Evolutionary conservation across 768 basidiomycete species (phyloP), one percentile per base, ranked within the genome.

Genomic region (Termitomyces sp.): DNA sequence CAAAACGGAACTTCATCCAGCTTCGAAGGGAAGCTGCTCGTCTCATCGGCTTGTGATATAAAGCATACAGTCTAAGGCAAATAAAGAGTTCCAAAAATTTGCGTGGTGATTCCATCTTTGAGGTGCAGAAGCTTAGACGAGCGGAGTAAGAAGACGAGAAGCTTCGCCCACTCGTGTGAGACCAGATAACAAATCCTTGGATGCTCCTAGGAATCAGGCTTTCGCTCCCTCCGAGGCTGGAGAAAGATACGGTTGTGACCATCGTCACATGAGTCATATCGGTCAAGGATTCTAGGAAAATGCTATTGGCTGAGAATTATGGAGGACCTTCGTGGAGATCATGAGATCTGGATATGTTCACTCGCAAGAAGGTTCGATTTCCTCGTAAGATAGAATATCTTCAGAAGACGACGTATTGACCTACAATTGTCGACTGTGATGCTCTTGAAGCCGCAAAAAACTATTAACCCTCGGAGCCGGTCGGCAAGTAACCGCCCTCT

Each of bases 391-490:
- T n/a, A 32, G 9, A 22, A 66, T 68, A 67, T 51, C 60, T 47
- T 48, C 62, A 28, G 65, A 71, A 48, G 72, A 74, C 55, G 76
- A 77, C 54, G 71, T 79, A 57, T 77, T 81, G 54, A 72, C 68
- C 74, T 0, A 60, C 71, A 22, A 84, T 91, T 44, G 87, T 93
- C 45, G 89, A 93, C 70, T 87, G 83, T 59, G 90, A 90, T 63
- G 73, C 92, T 0, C 76, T 93, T 15, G 88, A 91, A 64, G 88
- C 88, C 3, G 82, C 88, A 12, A 93, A 93, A 93, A 68, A 93
- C 92, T 62, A 87, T 93, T 30, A 90, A 89, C 89, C 41, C 79
- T 92, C 9, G 87, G 85, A 11, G 77, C 81, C 2, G 90, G 90
- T n/a, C 79, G 90, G 43, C 81, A 87, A 58, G 90, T 88, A 50